Percentiles rank a stretch among this genome's conserved stretches.
phyloP scores from a whole-genome alignment of 2,329 filamentous ascomycete genomes.

The Trichoderma asperellum region DNA sequence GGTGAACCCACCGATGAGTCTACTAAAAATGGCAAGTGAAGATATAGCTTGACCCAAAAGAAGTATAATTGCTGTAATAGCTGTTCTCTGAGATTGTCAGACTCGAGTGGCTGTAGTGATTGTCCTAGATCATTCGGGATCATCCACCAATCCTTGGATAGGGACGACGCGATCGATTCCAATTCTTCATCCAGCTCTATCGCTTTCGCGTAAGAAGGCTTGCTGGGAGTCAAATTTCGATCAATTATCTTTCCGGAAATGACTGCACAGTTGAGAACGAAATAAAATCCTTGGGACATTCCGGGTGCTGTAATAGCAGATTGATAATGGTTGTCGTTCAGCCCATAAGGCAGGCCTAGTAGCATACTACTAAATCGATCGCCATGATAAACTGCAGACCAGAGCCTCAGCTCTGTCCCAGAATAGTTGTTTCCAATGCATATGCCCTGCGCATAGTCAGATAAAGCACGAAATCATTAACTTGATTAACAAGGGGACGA shows the following conservation, averaged over 20 bases:
- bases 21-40: conserved; percentile 50
- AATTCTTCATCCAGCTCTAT: conserved; percentile 49
- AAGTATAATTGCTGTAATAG: conserved; percentile 49
- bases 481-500: conserved; percentile 32
- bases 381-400: conserved; percentile 36
- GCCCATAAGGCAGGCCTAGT: conserved; percentile 44
- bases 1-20: conserved; percentile 39
- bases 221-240: conserved; percentile 42
- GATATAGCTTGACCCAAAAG: conserved; percentile 49
- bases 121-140: conserved; percentile 33
- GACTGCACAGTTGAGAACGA: conserved; percentile 37
- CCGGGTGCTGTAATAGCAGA: conserved; percentile 2
- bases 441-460: conserved; percentile 24
- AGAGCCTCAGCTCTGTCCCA: conserved; percentile 35
- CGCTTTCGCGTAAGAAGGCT: conserved; percentile 41
- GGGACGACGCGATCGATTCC: conserved; percentile 42
- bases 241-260: conserved; percentile 50
- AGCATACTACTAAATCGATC: conserved; percentile 51
- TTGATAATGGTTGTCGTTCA: conserved; percentile 30
- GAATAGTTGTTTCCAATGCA: conserved; percentile 11
- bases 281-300: conserved; percentile 26
- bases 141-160: conserved; percentile 46
- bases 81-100: conserved; percentile 41
- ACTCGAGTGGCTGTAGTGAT: conserved; percentile 28
- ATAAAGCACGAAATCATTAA: too few relatives aligned